Conservation (phyloP, 78 protist genomes). For the Capsaspora owczarzaki region DNA sequence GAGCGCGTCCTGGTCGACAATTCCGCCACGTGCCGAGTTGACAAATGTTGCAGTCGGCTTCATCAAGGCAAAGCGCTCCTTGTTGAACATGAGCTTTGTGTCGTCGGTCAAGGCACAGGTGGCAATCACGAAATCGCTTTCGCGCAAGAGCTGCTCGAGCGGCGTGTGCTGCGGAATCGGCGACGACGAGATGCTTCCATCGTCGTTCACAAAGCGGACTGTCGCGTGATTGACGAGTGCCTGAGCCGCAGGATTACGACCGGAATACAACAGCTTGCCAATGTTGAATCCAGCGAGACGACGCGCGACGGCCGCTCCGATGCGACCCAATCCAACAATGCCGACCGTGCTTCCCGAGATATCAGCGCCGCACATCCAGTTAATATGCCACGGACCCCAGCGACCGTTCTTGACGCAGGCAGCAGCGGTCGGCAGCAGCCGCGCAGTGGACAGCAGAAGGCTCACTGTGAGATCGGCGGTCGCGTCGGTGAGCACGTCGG, state of each 20-base stretch:
- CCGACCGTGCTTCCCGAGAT: slow-evolving; percentile 13
- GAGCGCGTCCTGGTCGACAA: slow-evolving; percentile 15
- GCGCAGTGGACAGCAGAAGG: slow-evolving; percentile 1
- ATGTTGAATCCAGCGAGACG: background rate
- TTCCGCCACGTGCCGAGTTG: slow-evolving; percentile 24
- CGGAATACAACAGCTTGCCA: background rate
- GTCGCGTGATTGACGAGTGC: background rate
- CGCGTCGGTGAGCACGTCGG: slow-evolving; percentile 28
- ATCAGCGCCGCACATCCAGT: slow-evolving; percentile 18
- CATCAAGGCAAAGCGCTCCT: background rate
- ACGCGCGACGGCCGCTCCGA: slow-evolving; percentile 20
- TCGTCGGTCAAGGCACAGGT: background rate
- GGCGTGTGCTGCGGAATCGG: background rate
- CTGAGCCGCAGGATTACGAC: background rate
- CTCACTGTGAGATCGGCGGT: slow-evolving; percentile 24
- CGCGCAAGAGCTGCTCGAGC: slow-evolving; percentile 4
- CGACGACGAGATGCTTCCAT: background rate
- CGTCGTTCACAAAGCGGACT: background rate
- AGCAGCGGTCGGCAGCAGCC: background rate
- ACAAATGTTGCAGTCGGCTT: slow-evolving; percentile 10
- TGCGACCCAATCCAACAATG: slow-evolving; percentile 29
- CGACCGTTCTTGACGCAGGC: background rate
- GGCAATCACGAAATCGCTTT: slow-evolving; percentile 22
- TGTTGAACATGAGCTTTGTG: slow-evolving; percentile 1
- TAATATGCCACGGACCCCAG: slow-evolving; percentile 13